These are phyloP conservation scores for Chamaenerion angustifolium DNA, from an alignment of 345 rosid species.

Conservation along the genomic window DNA sequence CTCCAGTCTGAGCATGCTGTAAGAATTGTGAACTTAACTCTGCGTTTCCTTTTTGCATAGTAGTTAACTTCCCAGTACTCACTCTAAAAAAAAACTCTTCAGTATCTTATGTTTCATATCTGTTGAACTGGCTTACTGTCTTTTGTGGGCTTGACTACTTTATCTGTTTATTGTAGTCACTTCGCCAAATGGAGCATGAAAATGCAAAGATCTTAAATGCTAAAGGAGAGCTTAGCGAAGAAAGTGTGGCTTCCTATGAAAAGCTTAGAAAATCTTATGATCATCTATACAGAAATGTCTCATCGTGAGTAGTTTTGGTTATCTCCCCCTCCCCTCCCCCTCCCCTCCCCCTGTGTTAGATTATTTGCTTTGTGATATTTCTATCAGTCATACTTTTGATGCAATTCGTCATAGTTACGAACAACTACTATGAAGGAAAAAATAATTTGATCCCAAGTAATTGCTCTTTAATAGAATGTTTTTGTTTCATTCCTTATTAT, in stretches of 20 bases:
- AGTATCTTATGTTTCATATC: background rate
- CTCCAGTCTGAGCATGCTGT: slow-evolving; percentile 92
- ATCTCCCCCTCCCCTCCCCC: background rate
- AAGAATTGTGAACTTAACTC: slow-evolving; percentile 17
- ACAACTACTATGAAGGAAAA: too few species aligned
- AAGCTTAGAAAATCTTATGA: slow-evolving; percentile 92
- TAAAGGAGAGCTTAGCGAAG: slow-evolving; percentile 96
- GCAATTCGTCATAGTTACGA: too few species aligned
- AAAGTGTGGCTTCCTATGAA: slow-evolving; percentile 76
- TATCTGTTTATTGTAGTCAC: slow-evolving; percentile 33
- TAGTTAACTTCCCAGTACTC: slow-evolving; percentile 2
- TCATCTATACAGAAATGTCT: slow-evolving; percentile 74
- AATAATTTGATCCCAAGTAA: too few species aligned
- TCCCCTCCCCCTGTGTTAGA: slow-evolving; percentile 1
- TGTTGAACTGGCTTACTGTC: background rate
- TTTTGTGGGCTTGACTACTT: slow-evolving; percentile 4
- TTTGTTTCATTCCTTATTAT: background rate
- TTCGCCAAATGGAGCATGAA: slow-evolving; percentile 96
- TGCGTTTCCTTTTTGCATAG: background rate
- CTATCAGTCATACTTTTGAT: too few species aligned
- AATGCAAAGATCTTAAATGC: slow-evolving; percentile 82
- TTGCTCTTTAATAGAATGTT: too few species aligned
- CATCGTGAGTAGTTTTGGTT: slow-evolving; percentile 56
- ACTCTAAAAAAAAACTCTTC: background rate
- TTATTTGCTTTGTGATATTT: background rate